phyloP scores from a whole-genome alignment of 306 rosid genomes.

The Clitoria ternatea region DNA sequence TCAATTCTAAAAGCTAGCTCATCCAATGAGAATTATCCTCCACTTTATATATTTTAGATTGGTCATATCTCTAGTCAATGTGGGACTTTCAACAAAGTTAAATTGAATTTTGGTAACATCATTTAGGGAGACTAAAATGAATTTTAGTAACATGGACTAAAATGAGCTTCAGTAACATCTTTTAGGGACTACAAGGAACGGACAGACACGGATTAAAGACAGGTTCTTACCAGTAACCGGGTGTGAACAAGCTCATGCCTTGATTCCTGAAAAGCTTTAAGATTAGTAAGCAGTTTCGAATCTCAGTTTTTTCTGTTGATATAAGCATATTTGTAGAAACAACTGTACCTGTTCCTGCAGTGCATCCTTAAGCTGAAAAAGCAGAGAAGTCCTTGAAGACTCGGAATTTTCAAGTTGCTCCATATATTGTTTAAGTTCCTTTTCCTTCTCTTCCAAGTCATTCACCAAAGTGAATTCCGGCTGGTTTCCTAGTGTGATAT shows the following conservation, averaged over 20 bases:
- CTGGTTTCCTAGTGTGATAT: conserved; percentile 52
- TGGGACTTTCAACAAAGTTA: too few species aligned
- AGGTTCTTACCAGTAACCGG: conserved; percentile 69
- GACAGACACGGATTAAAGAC: conserved; percentile 5
- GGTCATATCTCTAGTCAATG: too few species aligned
- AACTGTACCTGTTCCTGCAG: conserved; percentile 72
- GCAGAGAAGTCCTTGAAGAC: conserved; percentile 64
- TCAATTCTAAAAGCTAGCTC: too few species aligned
- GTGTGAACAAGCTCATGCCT: conserved; percentile 58
- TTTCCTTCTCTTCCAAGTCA: conserved; percentile 70
- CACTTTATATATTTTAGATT: too few species aligned
- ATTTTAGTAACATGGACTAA: too few species aligned
- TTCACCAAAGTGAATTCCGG: conserved; percentile 52
- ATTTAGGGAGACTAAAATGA: too few species aligned
- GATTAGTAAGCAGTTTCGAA: conserved; percentile 24
- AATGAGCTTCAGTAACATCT: too few species aligned
- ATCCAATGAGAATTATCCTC: too few species aligned
- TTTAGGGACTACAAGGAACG: too few species aligned
- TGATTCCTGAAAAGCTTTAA: conserved; percentile 61
- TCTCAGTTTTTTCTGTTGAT: background rate
- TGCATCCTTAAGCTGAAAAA: conserved; percentile 69
- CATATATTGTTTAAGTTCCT: conserved; percentile 50
- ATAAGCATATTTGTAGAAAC: conserved; percentile 16
- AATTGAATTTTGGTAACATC: too few species aligned
- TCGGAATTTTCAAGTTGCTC: conserved; percentile 56